phyloP scores from a whole-genome alignment of 2,329 filamentous ascomycete genomes.

The Graphium sp. region DNA sequence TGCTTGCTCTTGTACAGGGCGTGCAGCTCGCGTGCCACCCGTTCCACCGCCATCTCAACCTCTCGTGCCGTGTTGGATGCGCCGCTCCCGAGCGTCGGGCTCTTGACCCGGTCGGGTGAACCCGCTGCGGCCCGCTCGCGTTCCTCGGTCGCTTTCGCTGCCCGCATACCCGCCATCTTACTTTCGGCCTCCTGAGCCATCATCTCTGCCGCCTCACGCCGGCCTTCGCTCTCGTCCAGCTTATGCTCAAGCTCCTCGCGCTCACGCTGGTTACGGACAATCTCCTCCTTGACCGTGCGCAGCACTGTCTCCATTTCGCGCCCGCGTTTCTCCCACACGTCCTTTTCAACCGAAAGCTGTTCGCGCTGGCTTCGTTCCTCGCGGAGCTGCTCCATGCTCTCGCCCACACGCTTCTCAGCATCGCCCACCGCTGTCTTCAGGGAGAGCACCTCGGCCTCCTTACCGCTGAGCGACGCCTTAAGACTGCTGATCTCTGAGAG shows the following conservation, averaged over 20 bases:
- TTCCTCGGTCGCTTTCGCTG: slow-evolving; percentile 33
- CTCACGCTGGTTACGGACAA: slow-evolving; percentile 62
- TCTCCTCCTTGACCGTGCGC: slow-evolving; percentile 65
- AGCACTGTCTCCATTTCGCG: slow-evolving; percentile 75
- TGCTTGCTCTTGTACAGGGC: slow-evolving; percentile 93
- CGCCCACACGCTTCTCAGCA: slow-evolving; percentile 80
- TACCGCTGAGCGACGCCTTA: slow-evolving; percentile 78
- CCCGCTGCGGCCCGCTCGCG: slow-evolving; percentile 4
- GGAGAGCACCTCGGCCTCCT: slow-evolving; percentile 78
- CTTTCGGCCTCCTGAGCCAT: slow-evolving; percentile 62
- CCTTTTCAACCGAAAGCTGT: slow-evolving; percentile 56
- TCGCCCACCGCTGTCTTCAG: slow-evolving; percentile 78
- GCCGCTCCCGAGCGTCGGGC: slow-evolving; percentile 9
- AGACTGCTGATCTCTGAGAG: slow-evolving; percentile 90
- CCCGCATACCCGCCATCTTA: slow-evolving; percentile 58
- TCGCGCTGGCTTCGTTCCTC: slow-evolving; percentile 60
- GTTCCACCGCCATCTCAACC: slow-evolving; percentile 73
- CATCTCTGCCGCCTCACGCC: slow-evolving; percentile 56
- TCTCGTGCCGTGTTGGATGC: slow-evolving; percentile 29
- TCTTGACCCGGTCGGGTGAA: slow-evolving; percentile 21
- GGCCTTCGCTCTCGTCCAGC: slow-evolving; percentile 61
- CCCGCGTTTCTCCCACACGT: slow-evolving; percentile 69
- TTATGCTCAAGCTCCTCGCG: slow-evolving; percentile 62
- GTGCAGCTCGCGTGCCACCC: slow-evolving; percentile 87
- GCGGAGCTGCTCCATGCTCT: slow-evolving; percentile 67